phyloP scores from a whole-genome alignment of 441 rosid species.

The Adansonia gregorii region DNA sequence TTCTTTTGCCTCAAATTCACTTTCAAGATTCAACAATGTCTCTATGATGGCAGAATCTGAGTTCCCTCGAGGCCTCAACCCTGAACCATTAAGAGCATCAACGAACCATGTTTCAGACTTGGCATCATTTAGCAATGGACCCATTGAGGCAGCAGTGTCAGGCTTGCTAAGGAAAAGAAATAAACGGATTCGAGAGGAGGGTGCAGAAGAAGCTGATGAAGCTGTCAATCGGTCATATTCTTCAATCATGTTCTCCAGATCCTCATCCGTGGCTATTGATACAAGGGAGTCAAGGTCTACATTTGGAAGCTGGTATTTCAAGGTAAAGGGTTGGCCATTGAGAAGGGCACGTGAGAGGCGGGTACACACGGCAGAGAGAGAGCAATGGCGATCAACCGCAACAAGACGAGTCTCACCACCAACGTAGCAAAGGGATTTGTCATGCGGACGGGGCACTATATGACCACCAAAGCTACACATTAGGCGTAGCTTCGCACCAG shows the following conservation, averaged over 20 bases:
- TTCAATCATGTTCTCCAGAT: slow-evolving; percentile 70
- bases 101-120: slow-evolving; percentile 68
- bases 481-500: slow-evolving; percentile 55
- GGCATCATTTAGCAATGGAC: slow-evolving; percentile 50
- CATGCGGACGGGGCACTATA: slow-evolving; percentile 71
- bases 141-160: slow-evolving; percentile 61
- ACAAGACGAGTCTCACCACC: slow-evolving; percentile 64
- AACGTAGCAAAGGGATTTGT: slow-evolving; percentile 59
- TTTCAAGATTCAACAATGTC: slow-evolving; percentile 49
- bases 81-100: slow-evolving; percentile 60
- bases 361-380: slow-evolving; percentile 45
- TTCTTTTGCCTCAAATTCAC: slow-evolving; percentile 35
- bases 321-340: slow-evolving; percentile 53
- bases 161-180: slow-evolving; percentile 58
- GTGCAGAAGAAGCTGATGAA: slow-evolving; percentile 27
- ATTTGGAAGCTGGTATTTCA: slow-evolving; percentile 71
- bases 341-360: slow-evolving; percentile 64
- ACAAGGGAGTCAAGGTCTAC: slow-evolving; percentile 74
- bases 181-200: slow-evolving; percentile 51
- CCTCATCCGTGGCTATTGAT: slow-evolving; percentile 60
- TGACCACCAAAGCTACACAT: slow-evolving; percentile 71
- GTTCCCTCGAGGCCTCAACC: slow-evolving; percentile 53
- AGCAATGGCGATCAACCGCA: slow-evolving; percentile 57
- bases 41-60: slow-evolving; percentile 55
- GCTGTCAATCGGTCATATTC: slow-evolving; percentile 56